These are phyloP conservation scores for Tephrocybe sp. DNA, from an alignment of 768 basidiomycete genomes.

Conservation along the genomic window DNA sequence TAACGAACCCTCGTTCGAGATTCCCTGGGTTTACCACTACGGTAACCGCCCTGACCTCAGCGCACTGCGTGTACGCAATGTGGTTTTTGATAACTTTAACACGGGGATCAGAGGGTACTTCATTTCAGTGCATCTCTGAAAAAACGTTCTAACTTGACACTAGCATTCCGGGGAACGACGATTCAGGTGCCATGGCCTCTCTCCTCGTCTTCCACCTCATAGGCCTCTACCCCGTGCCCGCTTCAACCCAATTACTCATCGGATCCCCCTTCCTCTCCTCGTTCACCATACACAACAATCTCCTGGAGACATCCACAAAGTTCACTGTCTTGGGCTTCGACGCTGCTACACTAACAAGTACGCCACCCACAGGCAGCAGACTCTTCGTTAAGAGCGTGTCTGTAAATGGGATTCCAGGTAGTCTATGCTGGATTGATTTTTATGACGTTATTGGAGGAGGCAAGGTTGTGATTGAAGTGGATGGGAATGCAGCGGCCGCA, in stretches of 20 bases:
- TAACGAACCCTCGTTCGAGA: conserved; percentile 49
- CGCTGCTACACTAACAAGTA: conserved; percentile 28
- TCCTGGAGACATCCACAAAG: conserved; percentile 37
- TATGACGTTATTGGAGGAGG: conserved; percentile 45
- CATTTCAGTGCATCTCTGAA: not conserved
- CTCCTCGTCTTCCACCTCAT: conserved; percentile 50
- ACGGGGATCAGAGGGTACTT: conserved; percentile 43
- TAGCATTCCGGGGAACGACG: conserved; percentile 53
- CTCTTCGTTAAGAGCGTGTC: conserved; percentile 45
- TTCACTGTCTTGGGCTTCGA: conserved; percentile 47
- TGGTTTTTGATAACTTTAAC: conserved; percentile 45
- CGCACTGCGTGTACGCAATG: conserved; percentile 41
- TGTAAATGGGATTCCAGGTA: conserved; percentile 38
- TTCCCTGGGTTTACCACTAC: conserved; percentile 52
- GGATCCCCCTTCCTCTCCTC: conserved; percentile 48
- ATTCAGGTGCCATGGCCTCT: conserved; percentile 53
- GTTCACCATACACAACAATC: conserved; percentile 39
- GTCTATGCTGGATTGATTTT: conserved; percentile 45
- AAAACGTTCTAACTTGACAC: not conserved
- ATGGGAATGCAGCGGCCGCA: conserved; percentile 35
- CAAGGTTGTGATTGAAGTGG: conserved; percentile 43
- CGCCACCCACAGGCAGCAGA: conserved; percentile 38
- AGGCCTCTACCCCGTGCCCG: conserved; percentile 49
- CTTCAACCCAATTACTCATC: conserved; percentile 47
- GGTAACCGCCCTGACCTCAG: conserved; percentile 49